Conservation (phyloP, 176 grass and related monocot species). For the Musa itinerans region DNA sequence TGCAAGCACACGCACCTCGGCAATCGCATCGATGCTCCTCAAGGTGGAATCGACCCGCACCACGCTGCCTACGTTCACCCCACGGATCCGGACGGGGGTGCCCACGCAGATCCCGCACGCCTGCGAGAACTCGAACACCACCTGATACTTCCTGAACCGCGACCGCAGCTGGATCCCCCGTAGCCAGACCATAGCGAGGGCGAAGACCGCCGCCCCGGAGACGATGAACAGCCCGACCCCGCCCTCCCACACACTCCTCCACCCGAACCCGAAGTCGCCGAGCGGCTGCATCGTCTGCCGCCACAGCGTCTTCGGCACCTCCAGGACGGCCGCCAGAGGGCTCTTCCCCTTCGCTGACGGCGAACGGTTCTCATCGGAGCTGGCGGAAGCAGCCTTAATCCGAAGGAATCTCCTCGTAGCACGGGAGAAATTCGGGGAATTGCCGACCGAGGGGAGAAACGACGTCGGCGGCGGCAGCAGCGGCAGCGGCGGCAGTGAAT, state of each 20-base stretch:
- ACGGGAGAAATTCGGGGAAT: neutral
- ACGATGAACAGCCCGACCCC: slow-evolving; percentile 97
- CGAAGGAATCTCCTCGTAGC: slow-evolving; percentile 6
- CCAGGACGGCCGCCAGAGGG: slow-evolving; percentile 28
- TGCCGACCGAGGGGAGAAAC: neutral
- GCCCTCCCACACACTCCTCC: slow-evolving; percentile 89
- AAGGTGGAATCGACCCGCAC: slow-evolving; percentile 79
- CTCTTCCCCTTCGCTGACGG: neutral
- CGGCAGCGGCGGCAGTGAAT: neutral
- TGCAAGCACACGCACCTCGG: slow-evolving; percentile 38
- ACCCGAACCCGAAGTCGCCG: slow-evolving; percentile 77
- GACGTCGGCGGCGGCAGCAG: neutral
- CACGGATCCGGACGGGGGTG: slow-evolving; percentile 80
- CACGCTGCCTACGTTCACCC: slow-evolving; percentile 81
- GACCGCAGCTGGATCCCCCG: slow-evolving; percentile 67
- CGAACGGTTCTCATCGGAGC: slow-evolving; percentile 14
- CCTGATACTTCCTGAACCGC: slow-evolving; percentile 63
- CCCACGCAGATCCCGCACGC: slow-evolving; percentile 91
- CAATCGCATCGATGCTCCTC: slow-evolving; percentile 69
- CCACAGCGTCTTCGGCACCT: slow-evolving; percentile 43
- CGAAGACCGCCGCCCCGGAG: slow-evolving; percentile 62
- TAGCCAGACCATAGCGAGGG: slow-evolving; percentile 74
- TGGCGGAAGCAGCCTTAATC: slow-evolving; percentile 8
- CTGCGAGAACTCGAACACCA: slow-evolving; percentile 82
- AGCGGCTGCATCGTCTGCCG: slow-evolving; percentile 64